Conservation (phyloP, 2,329 filamentous ascomycete genomes). For the Colletotrichum sp. region DNA sequence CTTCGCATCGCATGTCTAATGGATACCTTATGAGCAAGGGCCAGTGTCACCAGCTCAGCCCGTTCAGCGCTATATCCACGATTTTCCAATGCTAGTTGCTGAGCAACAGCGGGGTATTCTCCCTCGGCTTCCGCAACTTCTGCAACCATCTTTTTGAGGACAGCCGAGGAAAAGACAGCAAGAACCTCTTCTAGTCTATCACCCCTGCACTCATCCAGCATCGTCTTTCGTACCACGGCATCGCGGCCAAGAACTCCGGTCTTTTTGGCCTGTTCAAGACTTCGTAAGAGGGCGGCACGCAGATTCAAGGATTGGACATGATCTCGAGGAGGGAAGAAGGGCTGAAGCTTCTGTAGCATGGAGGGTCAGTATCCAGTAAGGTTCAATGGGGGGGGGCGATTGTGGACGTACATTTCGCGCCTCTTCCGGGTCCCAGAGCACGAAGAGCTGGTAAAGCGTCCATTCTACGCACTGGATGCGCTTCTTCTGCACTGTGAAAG, state of each 20-base stretch:
- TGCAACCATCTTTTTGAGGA: constrained; percentile 72
- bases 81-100: constrained; percentile 62
- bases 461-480: constrained; percentile 86
- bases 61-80: constrained; percentile 60
- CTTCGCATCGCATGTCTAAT: constrained; percentile 62
- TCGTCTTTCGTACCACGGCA: constrained; percentile 83
- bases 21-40: constrained; percentile 74
- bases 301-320: constrained; percentile 91
- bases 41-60: constrained; percentile 64
- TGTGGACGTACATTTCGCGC: constrained; percentile 67
- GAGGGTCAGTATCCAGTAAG: neutral
- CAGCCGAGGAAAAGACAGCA: constrained; percentile 80
- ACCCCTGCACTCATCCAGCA: constrained; percentile 95
- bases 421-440: constrained; percentile 79
- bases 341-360: constrained; percentile 73
- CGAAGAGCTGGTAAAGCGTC: constrained; percentile 87
- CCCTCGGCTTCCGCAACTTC: constrained; percentile 41
- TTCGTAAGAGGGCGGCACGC: constrained; percentile 80
- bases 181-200: constrained; percentile 89
- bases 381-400: neutral
- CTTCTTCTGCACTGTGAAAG: constrained; percentile 82
- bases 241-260: constrained; percentile 82
- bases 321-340: constrained; percentile 89
- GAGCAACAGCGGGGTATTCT: constrained; percentile 51
- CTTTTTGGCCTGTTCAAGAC: constrained; percentile 86